A percentile compares a stretch with the other conserved stretches of the same genome.
Evolutionary conservation across 1,284 basidiomycete species (phyloP).

Genomic region (Trichosporon sp.): DNA sequence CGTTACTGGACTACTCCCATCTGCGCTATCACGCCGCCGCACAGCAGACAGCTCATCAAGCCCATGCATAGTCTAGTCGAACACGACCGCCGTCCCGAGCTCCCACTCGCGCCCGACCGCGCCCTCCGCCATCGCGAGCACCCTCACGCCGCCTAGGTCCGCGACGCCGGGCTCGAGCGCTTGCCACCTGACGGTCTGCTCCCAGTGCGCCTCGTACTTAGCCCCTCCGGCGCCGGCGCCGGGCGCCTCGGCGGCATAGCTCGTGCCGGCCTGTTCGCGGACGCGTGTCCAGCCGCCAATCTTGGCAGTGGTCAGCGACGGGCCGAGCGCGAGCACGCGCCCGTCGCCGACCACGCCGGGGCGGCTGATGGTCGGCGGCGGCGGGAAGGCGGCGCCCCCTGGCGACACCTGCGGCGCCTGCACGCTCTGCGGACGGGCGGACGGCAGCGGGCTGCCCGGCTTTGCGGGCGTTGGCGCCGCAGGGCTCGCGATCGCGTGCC

Average conservation of each 20-base stretch:
- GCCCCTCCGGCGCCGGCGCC: constrained; percentile 12
- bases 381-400: not conserved
- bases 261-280: constrained; percentile 28
- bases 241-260: constrained; percentile 26
- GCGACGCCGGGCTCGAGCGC: constrained; percentile 34
- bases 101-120: constrained; percentile 35
- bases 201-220: constrained; percentile 30
- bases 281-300: constrained; percentile 17
- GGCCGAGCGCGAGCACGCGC: constrained; percentile 25
- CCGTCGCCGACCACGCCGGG: constrained; percentile 10
- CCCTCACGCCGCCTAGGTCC: constrained; percentile 37
- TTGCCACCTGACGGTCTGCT: constrained; percentile 29
- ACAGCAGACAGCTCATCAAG: not conserved
- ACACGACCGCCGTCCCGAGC: constrained; percentile 19
- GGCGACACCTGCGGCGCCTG: not conserved
- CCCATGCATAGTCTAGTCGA: constrained; percentile 23
- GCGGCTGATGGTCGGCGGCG: not conserved
- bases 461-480: constrained; percentile 8
- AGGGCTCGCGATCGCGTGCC: constrained; percentile 30
- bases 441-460: not conserved
- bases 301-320: constrained; percentile 21
- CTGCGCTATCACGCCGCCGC: too few relatives aligned
- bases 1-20: too few relatives aligned
- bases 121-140: constrained; percentile 24
- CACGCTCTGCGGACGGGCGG: not conserved